phyloP scores from a whole-genome alignment of 2,329 filamentous ascomycete genomes.

The Fusarium floridanum region DNA sequence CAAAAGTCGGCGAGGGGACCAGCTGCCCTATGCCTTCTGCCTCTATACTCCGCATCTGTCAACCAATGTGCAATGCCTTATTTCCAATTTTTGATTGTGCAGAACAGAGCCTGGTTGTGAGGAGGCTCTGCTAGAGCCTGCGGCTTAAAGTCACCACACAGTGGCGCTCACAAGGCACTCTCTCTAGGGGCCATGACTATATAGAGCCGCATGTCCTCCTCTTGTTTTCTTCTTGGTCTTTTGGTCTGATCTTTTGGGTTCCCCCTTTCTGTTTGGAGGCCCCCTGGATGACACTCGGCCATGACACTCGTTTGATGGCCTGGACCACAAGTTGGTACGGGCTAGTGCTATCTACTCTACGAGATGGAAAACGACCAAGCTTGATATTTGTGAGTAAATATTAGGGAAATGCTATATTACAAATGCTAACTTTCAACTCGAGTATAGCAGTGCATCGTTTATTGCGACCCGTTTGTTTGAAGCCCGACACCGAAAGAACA shows the following conservation, averaged over 20 bases:
- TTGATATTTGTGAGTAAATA: background rate
- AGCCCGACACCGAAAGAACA: background rate
- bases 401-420: background rate
- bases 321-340: background rate
- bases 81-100: background rate
- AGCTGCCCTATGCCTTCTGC: background rate
- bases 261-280: background rate
- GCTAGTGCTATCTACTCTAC: background rate
- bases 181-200: background rate
- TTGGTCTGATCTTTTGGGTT: background rate
- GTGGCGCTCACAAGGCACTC: background rate
- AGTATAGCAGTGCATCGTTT: background rate
- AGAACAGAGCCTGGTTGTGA: background rate
- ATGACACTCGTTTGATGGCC: background rate
- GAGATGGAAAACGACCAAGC: background rate
- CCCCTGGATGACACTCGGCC: background rate
- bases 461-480: background rate
- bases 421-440: background rate
- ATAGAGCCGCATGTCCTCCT: background rate
- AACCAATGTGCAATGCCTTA: background rate
- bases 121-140: background rate
- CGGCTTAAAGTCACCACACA: background rate
- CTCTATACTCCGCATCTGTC: background rate
- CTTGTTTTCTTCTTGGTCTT: background rate
- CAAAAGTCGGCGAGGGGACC: background rate